These are phyloP conservation scores for Haplosporangium gracile DNA, from an alignment of 192 early-diverging fungal genomes.

Conservation along the genomic window DNA sequence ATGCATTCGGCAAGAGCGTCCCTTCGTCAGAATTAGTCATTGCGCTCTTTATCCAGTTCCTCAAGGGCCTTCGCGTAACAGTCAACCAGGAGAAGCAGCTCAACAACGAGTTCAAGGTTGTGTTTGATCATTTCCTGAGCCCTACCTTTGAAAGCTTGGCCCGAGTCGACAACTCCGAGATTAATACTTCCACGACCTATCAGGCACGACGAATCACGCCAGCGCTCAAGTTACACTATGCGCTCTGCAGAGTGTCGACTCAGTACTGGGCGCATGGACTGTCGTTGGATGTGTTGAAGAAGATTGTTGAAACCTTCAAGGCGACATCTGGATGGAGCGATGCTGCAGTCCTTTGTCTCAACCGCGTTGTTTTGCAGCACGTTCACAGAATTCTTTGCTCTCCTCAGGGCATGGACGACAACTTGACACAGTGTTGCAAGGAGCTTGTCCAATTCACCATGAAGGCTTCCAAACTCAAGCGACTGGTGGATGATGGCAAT, in stretches of 20 bases:
- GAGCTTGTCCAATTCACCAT: slow-evolving; percentile 36
- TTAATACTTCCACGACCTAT: background rate
- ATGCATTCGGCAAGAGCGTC: background rate
- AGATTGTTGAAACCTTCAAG: slow-evolving; percentile 24
- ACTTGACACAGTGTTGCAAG: slow-evolving; percentile 10
- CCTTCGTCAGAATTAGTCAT: slow-evolving; percentile 26
- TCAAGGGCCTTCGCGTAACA: slow-evolving; percentile 44
- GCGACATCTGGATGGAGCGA: slow-evolving; percentile 26
- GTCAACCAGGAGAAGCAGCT: slow-evolving; percentile 51
- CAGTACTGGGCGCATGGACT: slow-evolving; percentile 35
- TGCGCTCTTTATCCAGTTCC: slow-evolving; percentile 39
- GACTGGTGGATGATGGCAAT: slow-evolving; percentile 1
- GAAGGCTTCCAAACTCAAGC: slow-evolving; percentile 32
- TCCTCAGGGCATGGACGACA: slow-evolving; percentile 14
- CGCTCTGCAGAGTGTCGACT: slow-evolving; percentile 33
- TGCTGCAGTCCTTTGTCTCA: slow-evolving; percentile 27
- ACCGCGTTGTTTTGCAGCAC: slow-evolving; percentile 46
- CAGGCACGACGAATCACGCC: slow-evolving; percentile 29
- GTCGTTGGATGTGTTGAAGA: slow-evolving; percentile 16
- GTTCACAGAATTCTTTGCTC: slow-evolving; percentile 36
- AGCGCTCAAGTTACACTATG: slow-evolving; percentile 37
- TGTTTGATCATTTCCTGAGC: slow-evolving; percentile 29
- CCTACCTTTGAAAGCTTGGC: slow-evolving; percentile 17
- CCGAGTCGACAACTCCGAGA: background rate
- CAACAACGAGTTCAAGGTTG: slow-evolving; percentile 34